Evolutionary conservation across 306 rosid species (phyloP).

Genomic region (Biancaea sappan): DNA sequence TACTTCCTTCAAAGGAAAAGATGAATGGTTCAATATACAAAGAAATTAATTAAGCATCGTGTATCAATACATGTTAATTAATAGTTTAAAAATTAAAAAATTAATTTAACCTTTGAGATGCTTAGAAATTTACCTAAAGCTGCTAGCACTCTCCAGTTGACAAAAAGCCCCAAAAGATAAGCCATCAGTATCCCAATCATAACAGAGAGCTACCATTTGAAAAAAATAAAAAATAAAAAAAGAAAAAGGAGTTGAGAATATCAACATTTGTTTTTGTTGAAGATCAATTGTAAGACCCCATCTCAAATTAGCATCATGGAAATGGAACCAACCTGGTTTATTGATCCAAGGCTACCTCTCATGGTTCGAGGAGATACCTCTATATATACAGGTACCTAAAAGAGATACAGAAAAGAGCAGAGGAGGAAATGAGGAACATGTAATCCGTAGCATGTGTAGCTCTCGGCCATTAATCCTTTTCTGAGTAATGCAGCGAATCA

Average conservation of each 20-base stretch:
- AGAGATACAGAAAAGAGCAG: no score
- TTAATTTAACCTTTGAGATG: not conserved
- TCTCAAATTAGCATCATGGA: slow-evolving; percentile 18
- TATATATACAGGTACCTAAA: slow-evolving; percentile 78
- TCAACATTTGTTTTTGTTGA: not conserved
- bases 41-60: not conserved
- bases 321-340: slow-evolving; percentile 62
- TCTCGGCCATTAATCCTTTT: no score
- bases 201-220: slow-evolving; percentile 59
- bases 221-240: not conserved
- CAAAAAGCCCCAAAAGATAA: slow-evolving; percentile 68
- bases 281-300: not conserved
- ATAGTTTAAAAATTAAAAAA: not conserved
- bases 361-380: slow-evolving; percentile 76
- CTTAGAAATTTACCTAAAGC: slow-evolving; percentile 47
- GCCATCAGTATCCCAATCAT: slow-evolving; percentile 67
- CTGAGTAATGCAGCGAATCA: no score
- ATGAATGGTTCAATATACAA: not conserved
- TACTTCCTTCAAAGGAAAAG: not conserved
- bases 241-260: not conserved
- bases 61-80: not conserved
- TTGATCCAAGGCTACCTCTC: slow-evolving; percentile 75
- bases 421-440: no score
- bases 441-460: no score
- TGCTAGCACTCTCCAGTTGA: slow-evolving; percentile 72